Evolutionary conservation across 805 yeast genomes (phyloP), one percentile per base, ranked within the genome.

Genomic region (Candida silvicultrix): DNA sequence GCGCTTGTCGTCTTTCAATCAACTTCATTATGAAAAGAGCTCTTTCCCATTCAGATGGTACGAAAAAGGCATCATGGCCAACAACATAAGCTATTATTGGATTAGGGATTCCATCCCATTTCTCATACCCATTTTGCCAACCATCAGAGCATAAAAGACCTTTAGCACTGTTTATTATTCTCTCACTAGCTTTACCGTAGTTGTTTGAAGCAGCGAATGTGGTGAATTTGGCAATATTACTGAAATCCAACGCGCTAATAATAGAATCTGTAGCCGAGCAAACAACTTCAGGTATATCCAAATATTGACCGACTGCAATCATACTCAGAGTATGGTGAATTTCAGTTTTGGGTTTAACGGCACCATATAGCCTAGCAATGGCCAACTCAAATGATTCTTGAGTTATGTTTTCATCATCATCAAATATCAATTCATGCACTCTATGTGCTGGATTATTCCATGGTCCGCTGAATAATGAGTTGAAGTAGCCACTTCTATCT

Each of bases 11-110:
- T 55, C 73, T 57, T 48, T 70, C 73, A 37, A 73, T 63, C 40
- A 75, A 52, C 39, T 62, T 67, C 34, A 74, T 68, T 3, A 72
- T 63, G 49, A 78, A 77, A 25, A 72, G 49, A 38, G 78, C 74
- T 44, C 83, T 63, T 38, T 76, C 80, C 79, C 79, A 76, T 55
- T 78, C 83, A 2, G 69, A 67, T 2, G 78, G 77, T 5, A 75
- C 75, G 55, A 73, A 78, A 50, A 78, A 77, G 19, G 71, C 73
- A 51, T 78, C 80, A 16, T 70, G 64, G 0, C 75, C 70, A 14
- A 77, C 66, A 6, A 75, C 74, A 23, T 69, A 71, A 0, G 71
- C 65, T 15, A 75, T 66, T 6, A 75, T 60, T 1, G 62, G 51
- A 0, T 57, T 58, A 0, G 81, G 80, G 11, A 78, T 64, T 0